Evolutionary conservation across 2,329 filamentous ascomycete species (phyloP).

Genomic region (Stachybotrys echinatus): DNA sequence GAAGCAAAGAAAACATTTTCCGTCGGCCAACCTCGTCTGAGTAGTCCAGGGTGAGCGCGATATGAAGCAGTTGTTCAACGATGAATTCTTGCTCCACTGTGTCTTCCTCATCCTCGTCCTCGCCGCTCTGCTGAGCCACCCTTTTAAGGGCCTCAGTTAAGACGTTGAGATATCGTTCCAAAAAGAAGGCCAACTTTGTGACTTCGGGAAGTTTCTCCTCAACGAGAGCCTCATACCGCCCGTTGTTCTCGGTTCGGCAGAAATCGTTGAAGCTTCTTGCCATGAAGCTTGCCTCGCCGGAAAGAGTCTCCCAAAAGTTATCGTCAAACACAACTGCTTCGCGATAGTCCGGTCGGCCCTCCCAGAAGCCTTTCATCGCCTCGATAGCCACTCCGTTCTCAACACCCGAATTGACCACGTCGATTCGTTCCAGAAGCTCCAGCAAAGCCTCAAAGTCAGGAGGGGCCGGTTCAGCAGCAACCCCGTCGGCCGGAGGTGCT

Average conservation of each 20-base stretch:
- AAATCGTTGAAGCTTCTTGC: constrained; percentile 92
- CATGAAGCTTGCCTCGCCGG: constrained; percentile 84
- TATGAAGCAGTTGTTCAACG: constrained; percentile 89
- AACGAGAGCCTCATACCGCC: constrained; percentile 67
- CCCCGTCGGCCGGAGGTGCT: constrained; percentile 49
- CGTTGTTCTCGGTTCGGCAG: constrained; percentile 68
- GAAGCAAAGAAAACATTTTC: constrained; percentile 90
- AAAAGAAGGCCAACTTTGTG: constrained; percentile 79
- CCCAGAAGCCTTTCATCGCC: constrained; percentile 96
- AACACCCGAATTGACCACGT: constrained; percentile 83
- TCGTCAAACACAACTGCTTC: constrained; percentile 69
- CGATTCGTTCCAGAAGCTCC: constrained; percentile 89
- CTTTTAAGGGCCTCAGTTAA: constrained; percentile 60
- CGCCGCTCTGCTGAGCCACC: constrained; percentile 48
- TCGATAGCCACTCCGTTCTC: constrained; percentile 88
- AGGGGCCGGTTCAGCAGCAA: constrained; percentile 49
- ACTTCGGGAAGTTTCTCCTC: constrained; percentile 96
- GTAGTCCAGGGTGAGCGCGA: constrained; percentile 88
- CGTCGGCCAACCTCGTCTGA: constrained; percentile 93
- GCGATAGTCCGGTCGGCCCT: constrained; percentile 77
- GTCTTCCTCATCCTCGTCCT: constrained; percentile 71
- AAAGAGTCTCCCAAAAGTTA: constrained; percentile 73
- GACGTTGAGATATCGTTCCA: constrained; percentile 72
- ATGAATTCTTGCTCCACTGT: constrained; percentile 91
- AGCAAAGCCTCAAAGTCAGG: constrained; percentile 79